Base-by-base conservation (phyloP, 129 eudicot species). In the Helianthus tuberosus region DNA sequence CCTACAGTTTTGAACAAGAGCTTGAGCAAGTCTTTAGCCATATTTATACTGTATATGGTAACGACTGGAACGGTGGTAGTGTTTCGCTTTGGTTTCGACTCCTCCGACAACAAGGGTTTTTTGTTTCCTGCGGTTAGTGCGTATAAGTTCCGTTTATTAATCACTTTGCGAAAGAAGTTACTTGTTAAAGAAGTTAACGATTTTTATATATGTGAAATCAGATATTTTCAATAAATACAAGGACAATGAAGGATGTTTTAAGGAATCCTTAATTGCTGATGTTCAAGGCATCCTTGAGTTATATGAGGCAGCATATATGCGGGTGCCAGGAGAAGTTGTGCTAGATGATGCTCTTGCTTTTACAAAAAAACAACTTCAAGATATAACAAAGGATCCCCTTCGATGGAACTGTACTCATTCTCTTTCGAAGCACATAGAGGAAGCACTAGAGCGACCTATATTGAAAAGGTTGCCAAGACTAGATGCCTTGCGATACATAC, bases 241-340 rank as follows among this genome's bases (percentile, higher is more conserved):
- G 64, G 13, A 58, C 39, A 25, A 58, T 58, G 39, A 11, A 1
- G 64, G 64, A 11, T 9, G 15, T 58, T 58, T 25, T 58, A 58
- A 58, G 38, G 39, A 58, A 58, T 27, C 39, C 8, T 58, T 58
- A 58, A 58, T 39, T 58, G 5, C 41, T 5, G 13, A 25, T 58
- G 64, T 58, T 58, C 3, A 25, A 25, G 41, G 64, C 39, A 58
- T 58, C 16, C 38, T 58, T 27, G 64, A 58, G 41, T 27, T 58
- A 58, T 58, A 58, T 27, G 64, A 58, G 64, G 64, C 64, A 11
- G 13, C 64, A 10, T 58, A 58, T 58, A 58, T 58, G 64, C 64
- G 39, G 13, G 64, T 58, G 64, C 39, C 3, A 58, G 64, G 64
- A 7, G 41, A 58, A 58, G 64, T 25, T 25, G 39, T 58, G 11